Evolutionary conservation across 768 basidiomycete genomes (phyloP).

Genomic region (Multifurca ochricompacta): DNA sequence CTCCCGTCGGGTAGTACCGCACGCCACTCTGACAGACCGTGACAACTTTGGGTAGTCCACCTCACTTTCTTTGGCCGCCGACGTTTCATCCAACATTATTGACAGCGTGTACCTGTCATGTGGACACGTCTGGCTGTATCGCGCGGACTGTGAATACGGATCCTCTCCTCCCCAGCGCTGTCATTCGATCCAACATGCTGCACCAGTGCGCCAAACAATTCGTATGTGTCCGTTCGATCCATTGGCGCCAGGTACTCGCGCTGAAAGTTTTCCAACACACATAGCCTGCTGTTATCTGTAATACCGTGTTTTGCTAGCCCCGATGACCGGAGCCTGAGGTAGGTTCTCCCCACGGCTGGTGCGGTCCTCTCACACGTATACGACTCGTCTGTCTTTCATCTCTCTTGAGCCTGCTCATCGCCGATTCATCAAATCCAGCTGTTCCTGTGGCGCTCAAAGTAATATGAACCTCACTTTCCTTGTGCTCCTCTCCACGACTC

Average conservation of each 20-base stretch:
- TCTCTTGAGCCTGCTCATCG: conserved; percentile 5
- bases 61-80: conserved; percentile 16
- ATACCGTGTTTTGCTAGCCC: neutral
- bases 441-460: conserved; percentile 15
- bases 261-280: too few species aligned
- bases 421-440: conserved; percentile 11
- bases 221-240: neutral
- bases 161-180: neutral
- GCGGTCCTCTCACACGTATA: neutral
- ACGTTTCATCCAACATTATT: conserved; percentile 14
- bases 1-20: conserved; percentile 10
- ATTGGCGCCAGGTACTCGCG: neutral
- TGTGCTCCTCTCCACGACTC: conserved; percentile 10
- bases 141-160: neutral
- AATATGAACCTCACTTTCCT: conserved; percentile 10
- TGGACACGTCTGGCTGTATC: conserved; percentile 2
- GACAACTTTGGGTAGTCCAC: conserved; percentile 17
- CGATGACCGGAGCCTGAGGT: conserved; percentile 2
- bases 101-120: conserved; percentile 16
- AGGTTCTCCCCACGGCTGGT: neutral
- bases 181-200: conserved; percentile 10
- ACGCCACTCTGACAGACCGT: conserved; percentile 4
- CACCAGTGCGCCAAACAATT: neutral
- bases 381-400: neutral
- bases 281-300: neutral